Percentiles rank a stretch among this genome's conserved stretches.
Evolutionary conservation across 73 alveolate species (phyloP).

Genomic region (Paramecium caudatum): DNA sequence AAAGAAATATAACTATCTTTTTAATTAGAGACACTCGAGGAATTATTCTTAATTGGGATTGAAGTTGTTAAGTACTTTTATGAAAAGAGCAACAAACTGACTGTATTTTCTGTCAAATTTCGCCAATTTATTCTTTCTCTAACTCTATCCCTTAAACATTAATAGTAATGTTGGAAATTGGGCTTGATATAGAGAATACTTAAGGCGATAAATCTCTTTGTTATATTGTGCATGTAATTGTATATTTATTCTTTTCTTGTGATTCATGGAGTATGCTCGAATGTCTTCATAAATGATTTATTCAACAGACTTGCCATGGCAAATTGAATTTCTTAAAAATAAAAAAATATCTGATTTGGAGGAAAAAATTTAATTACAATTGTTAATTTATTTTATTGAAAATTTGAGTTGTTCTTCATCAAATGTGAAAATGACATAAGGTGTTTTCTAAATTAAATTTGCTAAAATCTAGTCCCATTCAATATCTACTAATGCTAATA

Average conservation of each 20-base stretch:
- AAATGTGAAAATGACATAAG: conserved; percentile 28
- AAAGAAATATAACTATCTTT: conserved; percentile 6
- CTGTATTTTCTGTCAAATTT: not conserved
- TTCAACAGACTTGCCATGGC: conserved; percentile 6
- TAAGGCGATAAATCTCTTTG: not conserved
- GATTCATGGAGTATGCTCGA: not conserved
- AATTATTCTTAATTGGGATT: not conserved
- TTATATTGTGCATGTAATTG: not conserved
- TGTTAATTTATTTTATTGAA: not conserved
- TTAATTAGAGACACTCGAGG: not conserved
- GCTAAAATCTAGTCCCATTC: conserved; percentile 35
- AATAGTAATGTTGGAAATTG: not conserved
- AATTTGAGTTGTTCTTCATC: not conserved
- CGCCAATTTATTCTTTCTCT: not conserved
- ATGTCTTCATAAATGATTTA: not conserved
- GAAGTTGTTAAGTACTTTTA: not conserved
- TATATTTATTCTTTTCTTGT: not conserved
- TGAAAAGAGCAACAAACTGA: not conserved
- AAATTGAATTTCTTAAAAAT: conserved; percentile 13
- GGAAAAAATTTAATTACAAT: not conserved
- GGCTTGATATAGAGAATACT: not conserved
- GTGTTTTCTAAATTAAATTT: not conserved
- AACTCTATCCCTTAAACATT: not conserved
- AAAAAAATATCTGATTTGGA: conserved; percentile 6
- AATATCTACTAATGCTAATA: not conserved